Evolutionary conservation across 352 stramenopile species (phyloP), one percentile per base, ranked within the genome.

Genomic region (Phytophthora parvispora): DNA sequence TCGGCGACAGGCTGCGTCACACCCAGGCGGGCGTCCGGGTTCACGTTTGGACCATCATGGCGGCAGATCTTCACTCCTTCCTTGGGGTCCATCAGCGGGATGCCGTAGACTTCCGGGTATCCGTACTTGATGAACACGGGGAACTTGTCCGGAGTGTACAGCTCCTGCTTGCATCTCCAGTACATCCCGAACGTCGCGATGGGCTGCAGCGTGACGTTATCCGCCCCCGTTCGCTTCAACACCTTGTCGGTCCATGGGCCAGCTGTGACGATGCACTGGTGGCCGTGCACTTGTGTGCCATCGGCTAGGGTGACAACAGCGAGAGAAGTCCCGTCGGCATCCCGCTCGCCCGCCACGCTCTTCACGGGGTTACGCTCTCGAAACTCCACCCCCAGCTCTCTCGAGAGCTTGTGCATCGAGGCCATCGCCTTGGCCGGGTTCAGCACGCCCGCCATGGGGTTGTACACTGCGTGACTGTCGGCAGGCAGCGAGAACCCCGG

Each of bases 1-100:
- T 85, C 64, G 2, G 57, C 54, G 0, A 48, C 48, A 32, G 81
- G 72, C 18, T 91, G 79, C 10, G 38, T 43, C 8, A 86, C 73
- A 1, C 78, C 67, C 12, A 81, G 71, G 34, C 80, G 80, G 3
- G 54, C 61, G 27, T 88, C 72, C 8, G 83, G 75, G 51, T 93
- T 75, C 4, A 91, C 70, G 2, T 64, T 45, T 1, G 78, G 76
- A 22, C 74, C 80, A 29, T 85, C 65, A 51, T 97, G 90, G 20
- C 81, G 66, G 20, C 84, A 93, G 69, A 95, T 84, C 64, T 97
- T 97, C 25, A 94, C 78, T 22, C 85, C 89, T 53, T 86, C 69
- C 2, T 63, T 27, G 8, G 58, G 36, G 28, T 84, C 56, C 38
- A 83, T 72, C 71, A 89, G 80, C 0, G 80, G 77, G 24, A 93